Evolutionary conservation across 495 filamentous ascomycete species (phyloP), one percentile per base, ranked within the genome.

Genomic region (Daldinia loculata): DNA sequence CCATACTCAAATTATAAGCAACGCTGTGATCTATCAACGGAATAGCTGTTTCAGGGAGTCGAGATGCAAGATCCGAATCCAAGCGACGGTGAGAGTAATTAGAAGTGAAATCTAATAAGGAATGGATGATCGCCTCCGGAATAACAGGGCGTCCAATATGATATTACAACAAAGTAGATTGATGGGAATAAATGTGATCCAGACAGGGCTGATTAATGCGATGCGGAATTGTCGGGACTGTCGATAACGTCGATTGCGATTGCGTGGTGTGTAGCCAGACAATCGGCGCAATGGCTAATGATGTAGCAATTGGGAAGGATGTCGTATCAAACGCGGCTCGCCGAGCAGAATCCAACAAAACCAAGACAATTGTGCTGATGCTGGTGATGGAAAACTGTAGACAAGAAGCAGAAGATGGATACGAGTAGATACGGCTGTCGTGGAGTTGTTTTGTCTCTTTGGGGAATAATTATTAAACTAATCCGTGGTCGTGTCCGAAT

Each of bases 1-100:
- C 91, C 89, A 97, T 95, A 87, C 91, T 93, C 92, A 90, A 81
- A 71, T 67, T 76, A 75, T 69, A 61, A n/a, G 19, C 74, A 66
- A 61, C 50, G 11, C 1, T 70, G 38, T 36, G 29, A 61, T 67
- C 52, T 67, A 61, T 74, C 72, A 38, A 65, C 51, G 61, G 61
- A 63, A 68, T 53, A 68, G 45, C 45, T 63, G 66, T 65, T 66
- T 59, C 19, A 27, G 50, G 26, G 55, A 59, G 55, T 72, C 63
- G 56, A 59, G 62, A 60, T 60, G 63, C 70, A 52, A 52, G 26
- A 72, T 62, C 41, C 65, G n/a, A 45, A 60, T 30, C 61, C 50
- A 39, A 56, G 30, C 36, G 68, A 36, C 36, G 56, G 34, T 29
- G 56, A 15, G 32, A 58, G 30, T 30, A 52, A 77, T 77, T 76